Conservation (phyloP, 768 basidiomycete genomes). For the Termitomyces heimii region DNA sequence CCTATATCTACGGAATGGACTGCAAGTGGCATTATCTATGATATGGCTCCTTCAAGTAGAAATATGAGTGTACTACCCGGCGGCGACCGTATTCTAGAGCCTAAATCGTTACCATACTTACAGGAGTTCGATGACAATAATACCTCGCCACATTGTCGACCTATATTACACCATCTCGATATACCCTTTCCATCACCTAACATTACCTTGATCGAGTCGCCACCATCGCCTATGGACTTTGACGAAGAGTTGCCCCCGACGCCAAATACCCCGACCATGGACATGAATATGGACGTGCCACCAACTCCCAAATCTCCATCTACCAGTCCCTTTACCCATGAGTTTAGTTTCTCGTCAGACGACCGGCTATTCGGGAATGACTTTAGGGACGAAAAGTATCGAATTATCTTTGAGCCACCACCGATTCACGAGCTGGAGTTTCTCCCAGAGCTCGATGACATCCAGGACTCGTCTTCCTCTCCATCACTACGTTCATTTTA, state of each 20-base stretch:
- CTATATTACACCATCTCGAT: conserved; percentile 13
- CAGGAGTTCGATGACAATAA: conserved; percentile 2
- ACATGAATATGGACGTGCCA: conserved; percentile 11
- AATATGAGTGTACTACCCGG: conserved; percentile 1
- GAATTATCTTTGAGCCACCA: background rate
- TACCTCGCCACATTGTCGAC: conserved; percentile 7
- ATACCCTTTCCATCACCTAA: conserved; percentile 9
- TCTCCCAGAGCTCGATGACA: conserved; percentile 10
- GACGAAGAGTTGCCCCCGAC: conserved; percentile 15
- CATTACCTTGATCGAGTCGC: conserved; percentile 6
- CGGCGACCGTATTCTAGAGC: background rate
- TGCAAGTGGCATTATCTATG: background rate
- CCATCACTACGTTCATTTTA: conserved; percentile 14
- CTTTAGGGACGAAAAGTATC: background rate
- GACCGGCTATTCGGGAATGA: conserved; percentile 1
- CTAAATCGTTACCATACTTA: conserved; percentile 2
- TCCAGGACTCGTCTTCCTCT: conserved; percentile 12
- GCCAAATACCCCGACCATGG: conserved; percentile 12
- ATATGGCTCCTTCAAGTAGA: background rate
- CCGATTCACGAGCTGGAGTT: conserved; percentile 5
- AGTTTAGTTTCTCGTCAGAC: conserved; percentile 1
- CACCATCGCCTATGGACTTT: conserved; percentile 9
- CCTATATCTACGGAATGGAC: conserved; percentile 16
- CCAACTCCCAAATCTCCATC: conserved; percentile 17
- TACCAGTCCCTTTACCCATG: conserved; percentile 5